Evolutionary conservation across 768 basidiomycete species (phyloP), one percentile per base, ranked within the genome.

Genomic region (Trametes maxima): DNA sequence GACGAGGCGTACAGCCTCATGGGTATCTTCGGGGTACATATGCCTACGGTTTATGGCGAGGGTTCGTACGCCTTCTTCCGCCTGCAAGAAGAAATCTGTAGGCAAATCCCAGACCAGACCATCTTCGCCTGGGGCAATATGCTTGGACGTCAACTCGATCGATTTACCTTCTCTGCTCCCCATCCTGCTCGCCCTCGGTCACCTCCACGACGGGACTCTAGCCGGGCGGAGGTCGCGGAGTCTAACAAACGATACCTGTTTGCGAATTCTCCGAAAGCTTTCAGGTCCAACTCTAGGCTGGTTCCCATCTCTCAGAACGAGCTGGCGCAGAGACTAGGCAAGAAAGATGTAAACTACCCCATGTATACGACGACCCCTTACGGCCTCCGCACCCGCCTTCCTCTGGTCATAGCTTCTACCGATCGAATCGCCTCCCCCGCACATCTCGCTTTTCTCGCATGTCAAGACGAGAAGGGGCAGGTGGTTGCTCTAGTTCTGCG

Each of bases 1-100:
- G 63, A 64, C 37, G 54, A 59, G 48, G 63, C 63, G 43, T 64
- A 64, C 39, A 51, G 54, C 16, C 54, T 60, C 5, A 47, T 64
- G 44, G 63, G 63, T 10, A 60, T 64, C n/a, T 60, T 64, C 43
- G 63, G 57, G 4, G 59, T 60, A 14, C 51, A 55, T 40, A 48
- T 64, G 39, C 43, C 42, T 21, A 60, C 54, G 10, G 44, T 35
- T 7, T 64, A 64, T 24, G 63, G 63, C 1, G 63, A 64, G 28
- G 63, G 58, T 2, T 35, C 48, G 1, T 47, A 53, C 17, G 63
- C 63, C 2, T 64, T 64, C 49, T 49, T 52, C n/a, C 45, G 63
- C 17, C 53, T 64, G 8, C 57, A 59, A 22, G 54, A 56, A 21
- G 54, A 54, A 33, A 64, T 64, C 48, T 19, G 60, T 14, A 62